Base-by-base conservation (phyloP, 2,329 filamentous ascomycete species). In the Trichoderma atroviride region DNA sequence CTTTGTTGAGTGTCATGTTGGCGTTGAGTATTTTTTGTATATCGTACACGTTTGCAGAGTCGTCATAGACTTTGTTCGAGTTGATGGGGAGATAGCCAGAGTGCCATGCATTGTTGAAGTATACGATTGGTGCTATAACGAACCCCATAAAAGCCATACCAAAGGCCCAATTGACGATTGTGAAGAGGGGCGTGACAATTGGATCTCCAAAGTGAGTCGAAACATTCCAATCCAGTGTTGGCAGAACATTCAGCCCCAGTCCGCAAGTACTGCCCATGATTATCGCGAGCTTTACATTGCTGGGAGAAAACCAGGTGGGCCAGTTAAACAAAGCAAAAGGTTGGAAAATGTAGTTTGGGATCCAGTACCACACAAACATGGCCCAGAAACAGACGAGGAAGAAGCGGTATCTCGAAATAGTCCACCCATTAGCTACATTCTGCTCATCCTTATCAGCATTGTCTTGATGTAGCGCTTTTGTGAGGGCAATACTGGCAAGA, bases 71-170 rank as follows among this genome's bases (percentile, higher is more conserved):
- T 57, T 83, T 80, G 27, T 85, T 84, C 13, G 83, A 83, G 37
- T 86, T 83, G 68, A 89, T 81, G 0, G 87, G 87, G 19, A 89
- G 75, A 69, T 87, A 88, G 3, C 85, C 83, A 0, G 84, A 81
- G 71, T 84, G 81, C 76, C 82, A 79, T 0, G 81, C 79, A 27
- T 84, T 84, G 0, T 78, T 79, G 70, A 85, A 86, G 57, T 83
- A 82, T 33, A 86, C 56, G 7, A 76, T 53, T n/a, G 88, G 80
- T 72, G 83, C 84, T 14, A 85, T 68, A 2, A 88, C 74, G 69
- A 88, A 81, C 2, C 86, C 86, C 24, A 84, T 82, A 22, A 88
- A 70, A 1, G 86, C 87, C 75, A 78, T 77, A 0, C 77, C 76
- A 1, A 55, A 67, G 3, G 73, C 71, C 52, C 72, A 74, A 66